Percentiles rank a stretch among this genome's conserved stretches.
phyloP scores from a whole-genome alignment of 805 yeast species.

The Saccharomycopsis sp. region DNA sequence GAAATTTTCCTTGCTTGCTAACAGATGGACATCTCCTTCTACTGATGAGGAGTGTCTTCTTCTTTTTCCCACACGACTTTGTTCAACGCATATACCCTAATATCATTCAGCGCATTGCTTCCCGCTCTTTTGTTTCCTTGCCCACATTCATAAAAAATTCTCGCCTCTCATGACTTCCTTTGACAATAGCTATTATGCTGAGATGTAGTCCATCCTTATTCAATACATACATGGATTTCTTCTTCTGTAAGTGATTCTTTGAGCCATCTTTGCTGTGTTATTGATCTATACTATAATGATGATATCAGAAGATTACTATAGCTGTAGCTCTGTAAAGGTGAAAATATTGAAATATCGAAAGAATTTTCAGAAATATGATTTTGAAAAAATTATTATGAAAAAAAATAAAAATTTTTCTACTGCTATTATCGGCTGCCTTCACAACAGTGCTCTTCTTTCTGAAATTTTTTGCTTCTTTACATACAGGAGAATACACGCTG shows the following conservation, averaged over 20 bases:
- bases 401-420: neutral
- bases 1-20: no score
- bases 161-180: no score
- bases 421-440: neutral
- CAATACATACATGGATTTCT: slow-evolving; percentile 91
- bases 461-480: neutral
- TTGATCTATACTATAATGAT: slow-evolving; percentile 2
- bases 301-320: neutral
- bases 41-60: no score
- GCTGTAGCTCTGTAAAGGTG: neutral
- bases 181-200: no score
- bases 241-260: slow-evolving; percentile 99
- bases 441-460: no score
- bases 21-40: no score
- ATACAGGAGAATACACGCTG: neutral
- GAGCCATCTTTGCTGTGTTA: slow-evolving; percentile 69
- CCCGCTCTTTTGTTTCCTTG: no score
- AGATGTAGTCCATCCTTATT: no score
- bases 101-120: no score
- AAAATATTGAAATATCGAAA: neutral
- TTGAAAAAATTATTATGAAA: neutral
- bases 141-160: no score
- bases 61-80: no score
- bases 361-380: slow-evolving; percentile 2
- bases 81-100: no score